Evolutionary conservation across 257 asterid genomes (phyloP), one percentile per base, ranked within the genome.

Genomic region (Henckelia pumila): DNA sequence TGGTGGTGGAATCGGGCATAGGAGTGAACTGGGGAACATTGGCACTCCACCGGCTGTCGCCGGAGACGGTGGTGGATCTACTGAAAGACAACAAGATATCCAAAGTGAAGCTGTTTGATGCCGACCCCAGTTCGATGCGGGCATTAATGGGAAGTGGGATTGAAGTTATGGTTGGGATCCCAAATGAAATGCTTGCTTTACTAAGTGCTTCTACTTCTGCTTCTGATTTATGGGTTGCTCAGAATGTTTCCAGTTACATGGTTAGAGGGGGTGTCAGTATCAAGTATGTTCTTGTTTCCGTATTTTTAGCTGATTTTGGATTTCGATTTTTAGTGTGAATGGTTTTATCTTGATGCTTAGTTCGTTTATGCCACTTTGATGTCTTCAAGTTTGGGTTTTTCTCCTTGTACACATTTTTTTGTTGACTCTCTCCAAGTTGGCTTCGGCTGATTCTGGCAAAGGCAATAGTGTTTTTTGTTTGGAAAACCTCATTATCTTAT

Each of bases 1-100:
- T 9, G 69, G 75, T 67, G 71, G 95, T 80, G 72, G 95, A 92
- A 76, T 79, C 95, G 6, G 98, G 77, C 16, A 82, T 89, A 37
- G 96, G 97, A 9, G 89, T 89, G 77, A 92, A 89, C 88, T 92
- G 97, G 98, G 98, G 97, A 10, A 84, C 97, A 32, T 21, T 89
- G 50, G 66, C 97, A 59, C 65, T 69, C 37, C 98, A 88, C 94
- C 89, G 78, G 59, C 70, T 88, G 22, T 71, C 95, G 19, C 92
- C 98, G 64, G 71, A 71, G 11, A 86, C 88, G 5, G 97, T 89
- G 79, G 95, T 92, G 83, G 79, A 86, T 84, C 96, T 92, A 19
- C 53, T 92, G 75, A 82, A 75, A 73, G 89, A 74, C 7, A 92
- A 89, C 76, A 78, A 76, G 81, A 89, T 92, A 61, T 49, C 25